A percentile compares a stretch with the other conserved stretches of the same genome.
Conservation (phyloP, 2,329 filamentous ascomycete genomes). For the Penicillium olsonii region DNA sequence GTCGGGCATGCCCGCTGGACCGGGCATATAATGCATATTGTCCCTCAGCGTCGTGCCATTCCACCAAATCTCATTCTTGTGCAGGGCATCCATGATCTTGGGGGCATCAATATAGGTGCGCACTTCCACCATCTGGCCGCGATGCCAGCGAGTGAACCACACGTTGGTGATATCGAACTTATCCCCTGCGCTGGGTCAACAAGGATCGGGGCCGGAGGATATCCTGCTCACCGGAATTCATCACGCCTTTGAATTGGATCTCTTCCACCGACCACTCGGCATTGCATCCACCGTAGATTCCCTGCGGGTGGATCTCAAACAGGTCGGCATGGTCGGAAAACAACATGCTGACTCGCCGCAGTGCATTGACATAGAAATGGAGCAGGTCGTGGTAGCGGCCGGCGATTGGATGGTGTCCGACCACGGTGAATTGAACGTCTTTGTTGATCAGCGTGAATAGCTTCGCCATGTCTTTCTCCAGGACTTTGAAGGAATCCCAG, state of each 20-base stretch:
- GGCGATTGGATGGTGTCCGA: slow-evolving; percentile 36
- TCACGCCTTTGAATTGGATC: slow-evolving; percentile 32
- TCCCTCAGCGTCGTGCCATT: slow-evolving; percentile 32
- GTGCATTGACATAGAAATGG: slow-evolving; percentile 37
- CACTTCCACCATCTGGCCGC: slow-evolving; percentile 36
- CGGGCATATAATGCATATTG: slow-evolving; percentile 34
- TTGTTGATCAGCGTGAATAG: slow-evolving; percentile 36
- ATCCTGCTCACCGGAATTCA: slow-evolving; percentile 33
- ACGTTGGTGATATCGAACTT: slow-evolving; percentile 35
- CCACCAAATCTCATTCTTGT: slow-evolving; percentile 38
- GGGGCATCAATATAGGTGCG: slow-evolving; percentile 35
- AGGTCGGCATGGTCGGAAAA: slow-evolving; percentile 32
- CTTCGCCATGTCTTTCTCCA: slow-evolving; percentile 34
- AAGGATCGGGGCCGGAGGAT: neutral
- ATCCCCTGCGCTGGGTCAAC: slow-evolving; percentile 22
- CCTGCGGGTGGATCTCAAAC: slow-evolving; percentile 33
- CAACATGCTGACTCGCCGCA: slow-evolving; percentile 30
- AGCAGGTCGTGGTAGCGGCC: slow-evolving; percentile 34
- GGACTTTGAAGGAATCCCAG: slow-evolving; percentile 34
- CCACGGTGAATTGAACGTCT: slow-evolving; percentile 34
- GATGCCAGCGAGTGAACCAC: slow-evolving; percentile 36
- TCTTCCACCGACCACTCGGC: slow-evolving; percentile 36
- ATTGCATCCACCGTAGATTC: slow-evolving; percentile 36
- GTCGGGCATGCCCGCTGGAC: slow-evolving; percentile 36
- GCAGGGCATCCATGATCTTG: slow-evolving; percentile 29